Evolutionary conservation across 331 rosid species (phyloP).

Genomic region (Rhamnella rubrinervis): DNA sequence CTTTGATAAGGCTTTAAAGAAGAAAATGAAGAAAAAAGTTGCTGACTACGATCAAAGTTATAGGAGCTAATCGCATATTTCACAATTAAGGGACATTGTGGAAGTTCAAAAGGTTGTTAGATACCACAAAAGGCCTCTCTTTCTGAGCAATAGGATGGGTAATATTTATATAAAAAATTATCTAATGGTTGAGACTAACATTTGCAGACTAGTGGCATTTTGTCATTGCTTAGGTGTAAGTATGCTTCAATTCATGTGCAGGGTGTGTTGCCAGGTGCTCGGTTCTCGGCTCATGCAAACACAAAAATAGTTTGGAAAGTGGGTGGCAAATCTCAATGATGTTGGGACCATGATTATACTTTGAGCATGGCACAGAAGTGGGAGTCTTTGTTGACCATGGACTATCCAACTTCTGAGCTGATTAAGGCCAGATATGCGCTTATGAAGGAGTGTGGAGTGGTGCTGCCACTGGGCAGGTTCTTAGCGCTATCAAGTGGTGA

Average conservation of each 20-base stretch:
- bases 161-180: background rate
- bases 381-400: constrained; percentile 78
- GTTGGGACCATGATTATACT: constrained; percentile 70
- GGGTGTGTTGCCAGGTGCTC: background rate
- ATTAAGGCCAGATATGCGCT: constrained; percentile 83
- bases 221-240: too few relatives aligned
- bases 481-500: constrained; percentile 53
- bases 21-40: constrained; percentile 46
- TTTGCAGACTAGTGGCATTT: constrained; percentile 6
- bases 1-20: constrained; percentile 23
- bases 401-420: constrained; percentile 58
- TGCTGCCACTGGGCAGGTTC: constrained; percentile 67
- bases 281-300: background rate
- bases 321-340: background rate
- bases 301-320: background rate
- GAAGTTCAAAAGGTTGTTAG: constrained; percentile 1
- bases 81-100: background rate
- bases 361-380: constrained; percentile 77
- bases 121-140: constrained; percentile 5
- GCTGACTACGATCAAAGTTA: constrained; percentile 24
- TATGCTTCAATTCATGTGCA: constrained; percentile 1
- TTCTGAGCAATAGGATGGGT: background rate
- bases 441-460: constrained; percentile 54
- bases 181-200: background rate
- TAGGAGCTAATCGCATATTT: constrained; percentile 16